phyloP scores from a whole-genome alignment of 2,329 filamentous ascomycete species.

The Scleromitrula shiraiana region DNA sequence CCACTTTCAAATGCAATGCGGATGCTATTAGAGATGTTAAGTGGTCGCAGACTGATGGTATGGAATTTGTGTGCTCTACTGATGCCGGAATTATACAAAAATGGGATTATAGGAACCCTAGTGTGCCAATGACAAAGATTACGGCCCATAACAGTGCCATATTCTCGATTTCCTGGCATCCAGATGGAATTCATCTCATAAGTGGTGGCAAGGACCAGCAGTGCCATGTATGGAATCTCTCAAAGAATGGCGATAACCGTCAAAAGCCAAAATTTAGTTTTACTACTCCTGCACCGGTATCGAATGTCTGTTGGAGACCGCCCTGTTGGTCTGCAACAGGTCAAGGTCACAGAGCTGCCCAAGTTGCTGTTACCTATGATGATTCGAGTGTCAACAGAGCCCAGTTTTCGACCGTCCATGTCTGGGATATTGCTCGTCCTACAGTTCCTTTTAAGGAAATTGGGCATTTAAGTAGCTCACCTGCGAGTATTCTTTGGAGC shows the following conservation, averaged over 20 bases:
- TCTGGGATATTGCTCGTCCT: conserved; percentile 62
- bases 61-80: conserved; percentile 56
- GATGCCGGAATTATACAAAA: conserved; percentile 54
- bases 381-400: conserved; percentile 45
- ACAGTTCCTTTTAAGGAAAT: conserved; percentile 61
- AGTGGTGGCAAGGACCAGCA: conserved; percentile 55
- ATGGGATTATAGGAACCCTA: conserved; percentile 53
- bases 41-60: conserved; percentile 55
- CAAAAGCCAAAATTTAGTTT: conserved; percentile 58
- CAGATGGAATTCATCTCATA: conserved; percentile 57
- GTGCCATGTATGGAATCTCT: conserved; percentile 59
- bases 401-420: conserved; percentile 51
- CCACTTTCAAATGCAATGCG: conserved; percentile 41
- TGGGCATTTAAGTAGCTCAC: conserved; percentile 50
- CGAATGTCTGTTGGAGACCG: conserved; percentile 54
- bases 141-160: conserved; percentile 54
- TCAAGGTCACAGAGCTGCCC: conserved; percentile 50
- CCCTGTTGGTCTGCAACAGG: conserved; percentile 57
- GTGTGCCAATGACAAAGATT: conserved; percentile 48
- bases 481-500: conserved; percentile 53
- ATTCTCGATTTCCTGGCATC: conserved; percentile 57
- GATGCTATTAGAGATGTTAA: conserved; percentile 54
- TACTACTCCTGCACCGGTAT: conserved; percentile 51
- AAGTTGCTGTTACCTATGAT: conserved; percentile 55
- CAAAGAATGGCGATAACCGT: conserved; percentile 49